Base-by-base conservation (phyloP, 1,139 yeast species). In the Suhomyces taliae region DNA sequence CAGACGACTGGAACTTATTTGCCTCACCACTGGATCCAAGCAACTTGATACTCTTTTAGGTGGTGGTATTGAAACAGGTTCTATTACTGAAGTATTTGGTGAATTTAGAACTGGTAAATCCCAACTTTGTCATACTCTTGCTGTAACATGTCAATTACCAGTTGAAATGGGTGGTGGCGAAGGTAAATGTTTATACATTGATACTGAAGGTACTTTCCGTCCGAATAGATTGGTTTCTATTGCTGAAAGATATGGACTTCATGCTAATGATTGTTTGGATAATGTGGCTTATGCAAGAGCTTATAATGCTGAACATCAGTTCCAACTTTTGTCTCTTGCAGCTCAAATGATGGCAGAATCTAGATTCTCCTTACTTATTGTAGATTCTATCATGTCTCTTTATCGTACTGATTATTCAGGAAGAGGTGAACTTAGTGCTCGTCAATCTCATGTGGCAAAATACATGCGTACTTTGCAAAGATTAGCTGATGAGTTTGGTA, bases 151-250 rank as follows among this genome's bases (percentile, higher is more conserved):
- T 65, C 99, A 93, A 67, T 73, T 93, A 49, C 99, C 99, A 4
- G 83, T 93, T 41, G 98, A 93, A 63, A 87, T 89, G 89, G 98
- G 98, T 39, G 99, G 99, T 48, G 99, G 98, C 43, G 99, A 93
- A 71, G 99, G 99, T 36, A 90, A 95, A 66, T 93, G 98, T 67
- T 76, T 95, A 49, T 95, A 89, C 63, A 91, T 93, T 53, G 99
- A 93, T 62, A 93, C 99, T 0, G 99, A 93, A 62, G 97, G 97
- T 12, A 95, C 99, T 1, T 93, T 95, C 67, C 79, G 99, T 62
- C 97, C 99, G 1, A 87, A 86, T 41, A 79, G 99, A 59, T 76
- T 93, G 57, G 87, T 89, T 9, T 85, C 96, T 0, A 90, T 95
- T 56, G 97, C 97, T 8, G 87, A 86, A 62, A 76, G 99, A 54